phyloP scores from a whole-genome alignment of 352 stramenopile genomes.

The Globisporangium cylindrosporum region DNA sequence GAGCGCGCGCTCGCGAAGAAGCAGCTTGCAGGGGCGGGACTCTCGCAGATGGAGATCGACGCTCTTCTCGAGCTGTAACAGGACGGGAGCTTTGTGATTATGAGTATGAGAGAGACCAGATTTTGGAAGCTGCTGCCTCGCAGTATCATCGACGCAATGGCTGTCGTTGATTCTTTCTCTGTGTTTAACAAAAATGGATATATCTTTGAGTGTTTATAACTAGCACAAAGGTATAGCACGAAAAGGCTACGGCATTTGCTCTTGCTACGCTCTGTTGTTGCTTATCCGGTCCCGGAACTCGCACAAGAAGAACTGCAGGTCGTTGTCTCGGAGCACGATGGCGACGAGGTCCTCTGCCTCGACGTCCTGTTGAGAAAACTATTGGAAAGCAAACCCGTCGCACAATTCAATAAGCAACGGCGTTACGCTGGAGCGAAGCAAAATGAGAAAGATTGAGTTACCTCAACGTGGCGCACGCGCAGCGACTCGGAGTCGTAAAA shows the following conservation, averaged over 20 bases:
- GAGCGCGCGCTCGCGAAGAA: conserved; percentile 51
- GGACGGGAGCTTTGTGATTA: not conserved
- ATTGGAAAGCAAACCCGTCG: conserved; percentile 1
- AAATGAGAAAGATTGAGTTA: conserved; percentile 16
- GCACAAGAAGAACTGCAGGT: conserved; percentile 50
- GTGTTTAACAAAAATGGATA: not conserved
- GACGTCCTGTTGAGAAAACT: conserved; percentile 31
- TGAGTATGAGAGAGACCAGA: not conserved
- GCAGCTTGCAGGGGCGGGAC: conserved; percentile 45
- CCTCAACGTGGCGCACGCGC: conserved; percentile 54
- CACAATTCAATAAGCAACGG: not conserved
- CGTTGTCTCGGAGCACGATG: conserved; percentile 56
- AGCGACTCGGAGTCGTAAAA: conserved; percentile 61
- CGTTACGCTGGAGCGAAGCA: conserved; percentile 2
- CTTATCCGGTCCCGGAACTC: conserved; percentile 58
- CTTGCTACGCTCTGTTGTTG: not conserved
- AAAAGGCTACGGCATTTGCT: not conserved
- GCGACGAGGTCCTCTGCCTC: conserved; percentile 44
- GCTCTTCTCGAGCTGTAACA: conserved; percentile 9
- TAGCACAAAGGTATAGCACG: too few relatives aligned
- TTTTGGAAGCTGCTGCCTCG: not conserved
- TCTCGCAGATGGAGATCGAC: conserved; percentile 42
- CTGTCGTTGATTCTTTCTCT: not conserved
- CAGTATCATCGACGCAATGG: not conserved
- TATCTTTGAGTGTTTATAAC: not conserved